A percentile compares a stretch with the other conserved stretches of the same genome.
phyloP scores from a whole-genome alignment of 2,329 filamentous ascomycete species.

The Colletotrichum melonis region DNA sequence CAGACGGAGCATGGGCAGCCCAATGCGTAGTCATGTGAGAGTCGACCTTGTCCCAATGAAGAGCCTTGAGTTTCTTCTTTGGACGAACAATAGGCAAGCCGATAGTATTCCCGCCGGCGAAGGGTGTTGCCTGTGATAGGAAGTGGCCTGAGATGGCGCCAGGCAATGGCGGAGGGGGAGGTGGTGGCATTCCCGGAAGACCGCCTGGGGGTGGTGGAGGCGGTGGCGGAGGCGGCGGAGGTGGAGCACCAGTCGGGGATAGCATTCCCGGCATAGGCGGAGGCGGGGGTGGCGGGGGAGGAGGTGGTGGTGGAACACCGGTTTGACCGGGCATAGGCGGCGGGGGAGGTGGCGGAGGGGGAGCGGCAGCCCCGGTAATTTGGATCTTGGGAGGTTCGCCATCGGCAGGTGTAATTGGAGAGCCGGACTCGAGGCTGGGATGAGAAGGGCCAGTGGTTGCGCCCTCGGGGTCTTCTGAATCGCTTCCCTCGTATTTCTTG shows the following conservation, averaged over 20 bases:
- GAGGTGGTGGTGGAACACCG: constrained; percentile 51
- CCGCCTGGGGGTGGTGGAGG: constrained; percentile 59
- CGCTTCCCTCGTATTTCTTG: constrained; percentile 77
- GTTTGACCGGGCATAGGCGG: constrained; percentile 46
- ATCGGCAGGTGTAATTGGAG: constrained; percentile 75
- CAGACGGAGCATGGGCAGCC: constrained; percentile 87
- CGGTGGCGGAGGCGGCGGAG: constrained; percentile 60
- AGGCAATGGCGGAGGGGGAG: constrained; percentile 60
- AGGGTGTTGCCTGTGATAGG: constrained; percentile 71
- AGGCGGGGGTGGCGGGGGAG: constrained; percentile 59
- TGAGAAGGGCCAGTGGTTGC: constrained; percentile 81
- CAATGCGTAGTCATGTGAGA: constrained; percentile 91
- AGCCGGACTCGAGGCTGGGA: constrained; percentile 77
- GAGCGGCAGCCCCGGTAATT: constrained; percentile 58
- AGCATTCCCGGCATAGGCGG: constrained; percentile 59
- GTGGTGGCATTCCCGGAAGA: constrained; percentile 62
- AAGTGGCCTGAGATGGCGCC: constrained; percentile 81
- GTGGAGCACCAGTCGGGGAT: constrained; percentile 48
- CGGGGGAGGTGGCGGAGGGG: constrained; percentile 51
- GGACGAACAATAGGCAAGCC: constrained; percentile 85
- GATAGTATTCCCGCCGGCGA: constrained; percentile 65
- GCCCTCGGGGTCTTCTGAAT: constrained; percentile 76
- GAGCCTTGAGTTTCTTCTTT: constrained; percentile 99
- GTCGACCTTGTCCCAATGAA: constrained; percentile 99
- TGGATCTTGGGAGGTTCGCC: constrained; percentile 69